A percentile compares a stretch with the other conserved stretches of the same genome.
These are phyloP conservation scores for Scutellaria minor DNA, from an alignment of 257 asterid species.

Conservation along the genomic window DNA sequence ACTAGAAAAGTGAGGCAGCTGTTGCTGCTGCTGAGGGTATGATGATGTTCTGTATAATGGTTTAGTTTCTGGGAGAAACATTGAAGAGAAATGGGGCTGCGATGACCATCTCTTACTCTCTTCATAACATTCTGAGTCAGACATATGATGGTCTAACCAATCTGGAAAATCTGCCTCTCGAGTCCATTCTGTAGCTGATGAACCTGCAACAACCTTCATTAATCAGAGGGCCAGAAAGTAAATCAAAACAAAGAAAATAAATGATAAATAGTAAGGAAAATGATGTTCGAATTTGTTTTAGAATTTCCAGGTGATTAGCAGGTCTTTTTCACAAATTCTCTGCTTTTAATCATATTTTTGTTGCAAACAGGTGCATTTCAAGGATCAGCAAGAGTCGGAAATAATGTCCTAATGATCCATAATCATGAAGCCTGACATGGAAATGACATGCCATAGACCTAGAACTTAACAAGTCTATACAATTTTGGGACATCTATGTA, in stretches of 20 bases:
- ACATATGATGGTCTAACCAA: constrained; percentile 72
- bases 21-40: constrained; percentile 70
- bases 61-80: constrained; percentile 54
- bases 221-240: constrained; percentile 34
- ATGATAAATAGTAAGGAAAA: constrained; percentile 9
- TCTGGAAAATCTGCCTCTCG: constrained; percentile 78
- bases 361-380: neutral
- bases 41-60: constrained; percentile 88
- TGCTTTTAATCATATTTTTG: neutral
- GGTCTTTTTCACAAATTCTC: constrained; percentile 10
- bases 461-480: neutral
- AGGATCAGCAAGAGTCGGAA: neutral
- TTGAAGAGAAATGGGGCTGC: constrained; percentile 65
- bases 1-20: constrained; percentile 64
- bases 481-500: neutral
- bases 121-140: constrained; percentile 72
- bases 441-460: neutral
- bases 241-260: constrained; percentile 6
- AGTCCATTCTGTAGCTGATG: constrained; percentile 89
- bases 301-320: constrained; percentile 23
- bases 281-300: neutral
- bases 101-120: constrained; percentile 89
- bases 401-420: neutral
- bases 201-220: constrained; percentile 62
- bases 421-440: neutral